Percentiles rank a stretch among this genome's conserved stretches.
Evolutionary conservation across 2,329 filamentous ascomycete genomes (phyloP).

Genomic region (Beauveria scarabaeidicola): DNA sequence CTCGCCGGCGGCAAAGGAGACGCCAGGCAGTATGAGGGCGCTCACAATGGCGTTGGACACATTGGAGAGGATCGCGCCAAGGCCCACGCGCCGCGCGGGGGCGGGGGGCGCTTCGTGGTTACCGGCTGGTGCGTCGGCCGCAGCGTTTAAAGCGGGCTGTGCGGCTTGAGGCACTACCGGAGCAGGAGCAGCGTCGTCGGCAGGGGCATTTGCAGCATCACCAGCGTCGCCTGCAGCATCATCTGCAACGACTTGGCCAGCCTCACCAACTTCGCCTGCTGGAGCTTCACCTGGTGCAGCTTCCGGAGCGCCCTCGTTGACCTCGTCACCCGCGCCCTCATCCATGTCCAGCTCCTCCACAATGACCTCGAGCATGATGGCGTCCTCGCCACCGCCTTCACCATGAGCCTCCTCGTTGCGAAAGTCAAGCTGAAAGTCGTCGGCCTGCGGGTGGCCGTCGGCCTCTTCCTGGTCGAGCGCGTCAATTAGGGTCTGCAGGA

Average conservation of each 20-base stretch:
- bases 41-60: slow-evolving; percentile 43
- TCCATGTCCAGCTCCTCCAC: slow-evolving; percentile 23
- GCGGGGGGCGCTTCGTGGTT: slow-evolving; percentile 27
- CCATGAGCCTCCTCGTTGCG: slow-evolving; percentile 7
- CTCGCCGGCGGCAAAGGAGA: slow-evolving; percentile 73
- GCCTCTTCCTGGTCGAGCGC: slow-evolving; percentile 28
- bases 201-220: neutral
- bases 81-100: slow-evolving; percentile 24
- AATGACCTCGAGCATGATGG: slow-evolving; percentile 26
- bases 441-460: slow-evolving; percentile 16
- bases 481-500: slow-evolving; percentile 29
- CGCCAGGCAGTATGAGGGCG: slow-evolving; percentile 66
- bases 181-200: slow-evolving; percentile 1
- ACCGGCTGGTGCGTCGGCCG: slow-evolving; percentile 12
- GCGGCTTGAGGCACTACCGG: neutral
- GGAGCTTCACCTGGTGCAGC: slow-evolving; percentile 1
- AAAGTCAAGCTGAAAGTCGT: neutral
- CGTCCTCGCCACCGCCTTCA: slow-evolving; percentile 19
- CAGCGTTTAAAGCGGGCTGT: neutral
- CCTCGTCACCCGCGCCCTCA: slow-evolving; percentile 22
- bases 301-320: neutral
- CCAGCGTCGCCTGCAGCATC: neutral
- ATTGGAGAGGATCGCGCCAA: slow-evolving; percentile 31
- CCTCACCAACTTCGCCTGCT: neutral
- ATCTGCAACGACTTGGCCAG: neutral